Evolutionary conservation across 768 basidiomycete genomes (phyloP).

Genomic region (Lentinus brumalis): DNA sequence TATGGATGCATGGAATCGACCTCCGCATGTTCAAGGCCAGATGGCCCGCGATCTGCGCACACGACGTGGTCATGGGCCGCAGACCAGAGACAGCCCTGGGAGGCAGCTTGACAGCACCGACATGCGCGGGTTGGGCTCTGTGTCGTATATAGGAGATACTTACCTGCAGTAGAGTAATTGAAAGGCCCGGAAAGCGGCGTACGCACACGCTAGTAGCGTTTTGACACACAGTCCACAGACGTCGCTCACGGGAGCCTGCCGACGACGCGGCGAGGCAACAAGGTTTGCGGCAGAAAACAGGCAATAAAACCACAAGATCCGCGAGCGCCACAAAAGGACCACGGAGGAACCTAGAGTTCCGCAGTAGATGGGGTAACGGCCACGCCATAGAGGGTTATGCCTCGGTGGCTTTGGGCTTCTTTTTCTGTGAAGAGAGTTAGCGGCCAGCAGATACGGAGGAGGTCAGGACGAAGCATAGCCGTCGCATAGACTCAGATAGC

Average conservation of each 20-base stretch:
- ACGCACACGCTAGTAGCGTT: no score
- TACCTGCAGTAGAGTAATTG: no score
- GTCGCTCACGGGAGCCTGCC: no score
- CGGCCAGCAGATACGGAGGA: neutral
- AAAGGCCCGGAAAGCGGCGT: no score
- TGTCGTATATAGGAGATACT: no score
- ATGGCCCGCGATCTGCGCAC: neutral
- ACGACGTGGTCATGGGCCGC: neutral
- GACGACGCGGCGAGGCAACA: neutral
- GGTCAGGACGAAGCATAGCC: neutral
- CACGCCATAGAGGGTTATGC: conserved; percentile 10
- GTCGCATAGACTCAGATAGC: neutral
- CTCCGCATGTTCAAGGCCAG: no score
- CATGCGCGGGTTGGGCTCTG: neutral
- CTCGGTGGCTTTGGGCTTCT: conserved; percentile 34
- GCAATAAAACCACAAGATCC: neutral
- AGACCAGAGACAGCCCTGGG: neutral
- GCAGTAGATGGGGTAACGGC: no score
- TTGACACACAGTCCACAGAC: no score
- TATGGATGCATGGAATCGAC: no score
- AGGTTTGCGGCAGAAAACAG: neutral
- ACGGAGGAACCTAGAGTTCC: no score
- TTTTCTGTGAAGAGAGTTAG: conserved; percentile 32
- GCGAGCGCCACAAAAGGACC: neutral
- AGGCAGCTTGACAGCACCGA: neutral